Percentiles rank a stretch among this genome's conserved stretches.
These are phyloP conservation scores for Globisporangium rhizosaccharum DNA, from an alignment of 352 stramenopile genomes.

Conservation along the genomic window DNA sequence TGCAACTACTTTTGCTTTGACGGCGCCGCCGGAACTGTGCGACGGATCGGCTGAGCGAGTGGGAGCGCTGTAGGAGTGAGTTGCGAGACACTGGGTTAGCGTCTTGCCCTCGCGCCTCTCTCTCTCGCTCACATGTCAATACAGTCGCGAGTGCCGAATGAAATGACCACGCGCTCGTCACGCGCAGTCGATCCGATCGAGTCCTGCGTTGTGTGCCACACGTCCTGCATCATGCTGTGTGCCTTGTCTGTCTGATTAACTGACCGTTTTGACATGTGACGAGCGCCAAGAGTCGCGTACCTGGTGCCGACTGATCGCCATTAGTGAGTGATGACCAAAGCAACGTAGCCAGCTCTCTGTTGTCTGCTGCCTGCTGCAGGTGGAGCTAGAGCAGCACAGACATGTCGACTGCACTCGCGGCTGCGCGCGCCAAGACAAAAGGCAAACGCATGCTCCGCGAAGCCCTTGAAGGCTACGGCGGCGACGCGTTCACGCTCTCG, in stretches of 20 bases:
- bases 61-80: background rate
- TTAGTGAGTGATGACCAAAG: background rate
- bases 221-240: too few species aligned
- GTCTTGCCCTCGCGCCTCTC: background rate
- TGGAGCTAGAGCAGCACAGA: too few species aligned
- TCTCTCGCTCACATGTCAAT: background rate
- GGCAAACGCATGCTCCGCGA: conserved; percentile 63
- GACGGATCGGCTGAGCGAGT: conserved; percentile 40
- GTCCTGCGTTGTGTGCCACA: too few species aligned
- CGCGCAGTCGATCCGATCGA: too few species aligned
- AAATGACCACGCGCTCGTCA: too few species aligned
- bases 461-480: conserved; percentile 43
- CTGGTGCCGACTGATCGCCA: too few species aligned
- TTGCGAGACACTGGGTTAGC: background rate
- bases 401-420: conserved; percentile 67
- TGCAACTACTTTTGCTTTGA: conserved; percentile 96
- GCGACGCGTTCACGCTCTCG: conserved; percentile 39
- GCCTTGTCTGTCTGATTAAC: too few species aligned
- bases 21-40: conserved; percentile 46
- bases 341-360: background rate
- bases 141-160: background rate
- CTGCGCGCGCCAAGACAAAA: conserved; percentile 56
- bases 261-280: background rate
- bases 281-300: background rate
- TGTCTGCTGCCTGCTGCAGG: background rate